Base-by-base conservation (phyloP, 2,329 filamentous ascomycete species). In the Aspergillus fumigatiaffinis region DNA sequence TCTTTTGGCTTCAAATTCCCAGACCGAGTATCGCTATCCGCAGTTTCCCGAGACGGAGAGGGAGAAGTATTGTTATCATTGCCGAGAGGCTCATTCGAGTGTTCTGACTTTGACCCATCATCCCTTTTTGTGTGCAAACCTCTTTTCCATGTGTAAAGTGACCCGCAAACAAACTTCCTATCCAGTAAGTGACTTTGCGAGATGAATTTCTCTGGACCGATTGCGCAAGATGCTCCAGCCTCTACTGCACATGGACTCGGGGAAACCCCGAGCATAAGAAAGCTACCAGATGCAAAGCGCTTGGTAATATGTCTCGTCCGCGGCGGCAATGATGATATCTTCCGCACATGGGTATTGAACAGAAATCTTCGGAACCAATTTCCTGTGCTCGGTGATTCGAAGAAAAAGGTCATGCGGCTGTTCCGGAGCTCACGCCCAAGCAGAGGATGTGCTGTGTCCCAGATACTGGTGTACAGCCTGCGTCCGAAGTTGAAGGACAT, bases 261-360 rank as follows among this genome's bases (percentile, higher is more conserved):
- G 26, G 70, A 73, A 5, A 67, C 71, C 20, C 82, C 79, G 51
- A 84, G 68, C 17, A 85, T 77, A 26, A 85, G 72, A 38, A 84
- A 73, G 5, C 83, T 79, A 25, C 83, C 80, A 1, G 82, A 84
- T 35, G 82, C 80, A 66, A 83, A 82, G 65, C 79, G 81, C 57
- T 77, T 78, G 10, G 78, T 79, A 25, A 79, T 72, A 66, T 80
- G 76, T 55, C 72, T 70, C 26, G 70, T 64, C 25, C 54, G 64
- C 10, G 65, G 56, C 5, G 61, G 51, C 51, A 67, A 61, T 32
- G 59, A 66, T 38, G 70, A 63, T 41, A 60, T 51, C 25, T 55
- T 63, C 55, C 59, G 60, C 23, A 53, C 41, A 46, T 54, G 55
- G 52, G 47, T 54, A 54, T 60, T 66, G 29, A 55, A 51, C n/a